Conservation (phyloP, 1,284 basidiomycete species). For the Caloboletus firmus region DNA sequence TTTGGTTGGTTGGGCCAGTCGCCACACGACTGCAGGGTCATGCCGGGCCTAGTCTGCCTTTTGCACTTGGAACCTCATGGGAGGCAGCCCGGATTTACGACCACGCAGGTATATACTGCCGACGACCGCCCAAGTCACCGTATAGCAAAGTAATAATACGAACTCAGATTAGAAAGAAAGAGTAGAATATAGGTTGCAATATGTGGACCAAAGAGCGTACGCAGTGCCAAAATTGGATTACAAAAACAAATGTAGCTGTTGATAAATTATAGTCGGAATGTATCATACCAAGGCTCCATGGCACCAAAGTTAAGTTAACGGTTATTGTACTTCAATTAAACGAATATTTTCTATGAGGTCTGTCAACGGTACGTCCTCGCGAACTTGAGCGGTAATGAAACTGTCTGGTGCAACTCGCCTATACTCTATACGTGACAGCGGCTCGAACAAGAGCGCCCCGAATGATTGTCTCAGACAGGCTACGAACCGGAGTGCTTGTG, state of each 20-base stretch:
- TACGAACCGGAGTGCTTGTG: background rate
- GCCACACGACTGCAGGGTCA: too few relatives aligned
- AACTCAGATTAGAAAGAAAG: background rate
- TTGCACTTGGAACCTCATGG: too few relatives aligned
- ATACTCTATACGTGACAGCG: background rate
- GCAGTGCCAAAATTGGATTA: background rate
- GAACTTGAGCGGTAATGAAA: conserved; percentile 1
- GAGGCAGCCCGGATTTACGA: too few relatives aligned
- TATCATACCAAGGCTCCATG: background rate
- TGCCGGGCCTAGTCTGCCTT: too few relatives aligned
- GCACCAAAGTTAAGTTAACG: too few relatives aligned
- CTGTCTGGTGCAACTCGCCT: conserved; percentile 5
- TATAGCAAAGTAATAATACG: too few relatives aligned
- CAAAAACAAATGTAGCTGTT: background rate
- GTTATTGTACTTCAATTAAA: conserved; percentile 6
- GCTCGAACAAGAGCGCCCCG: conserved; percentile 8
- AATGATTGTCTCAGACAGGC: conserved; percentile 8
- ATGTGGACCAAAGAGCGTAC: background rate
- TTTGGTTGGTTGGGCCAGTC: too few relatives aligned
- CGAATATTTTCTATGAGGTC: background rate
- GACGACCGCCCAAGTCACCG: too few relatives aligned
- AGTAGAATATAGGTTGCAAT: background rate
- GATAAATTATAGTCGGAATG: background rate
- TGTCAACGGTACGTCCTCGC: background rate
- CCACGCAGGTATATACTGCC: too few relatives aligned